Percentiles rank a stretch among this genome's conserved stretches.
Conservation (phyloP, 257 asterid species). For the Nemophila menziesii region DNA sequence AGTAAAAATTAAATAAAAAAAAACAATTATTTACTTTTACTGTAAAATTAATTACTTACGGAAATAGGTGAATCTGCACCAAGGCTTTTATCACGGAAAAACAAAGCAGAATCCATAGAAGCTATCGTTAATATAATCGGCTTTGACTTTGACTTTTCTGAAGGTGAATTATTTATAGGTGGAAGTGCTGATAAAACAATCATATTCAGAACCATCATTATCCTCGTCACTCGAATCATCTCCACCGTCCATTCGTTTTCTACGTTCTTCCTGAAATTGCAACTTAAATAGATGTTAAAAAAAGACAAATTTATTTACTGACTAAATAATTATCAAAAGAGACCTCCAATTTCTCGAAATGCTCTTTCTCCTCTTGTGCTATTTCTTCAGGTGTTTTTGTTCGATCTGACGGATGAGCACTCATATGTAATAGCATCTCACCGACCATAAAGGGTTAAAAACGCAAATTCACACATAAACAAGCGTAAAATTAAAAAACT, state of each 20-base stretch:
- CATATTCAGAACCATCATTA: conserved; percentile 37
- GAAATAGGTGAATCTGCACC: conserved; percentile 99
- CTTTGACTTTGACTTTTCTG: conserved; percentile 40
- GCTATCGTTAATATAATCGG: conserved; percentile 59
- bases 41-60: no score
- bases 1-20: conserved; percentile 4
- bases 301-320: not conserved
- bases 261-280: conserved; percentile 65
- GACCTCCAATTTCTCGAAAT: conserved; percentile 81
- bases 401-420: conserved; percentile 90
- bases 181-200: conserved; percentile 96
- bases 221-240: conserved; percentile 65
- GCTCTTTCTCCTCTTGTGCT: conserved; percentile 96
- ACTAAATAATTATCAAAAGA: not conserved
- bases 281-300: no score
- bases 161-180: conserved; percentile 43
- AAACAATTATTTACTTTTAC: no score
- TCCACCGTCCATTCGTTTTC: conserved; percentile 63
- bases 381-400: conserved; percentile 85
- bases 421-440: conserved; percentile 67
- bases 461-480: no score
- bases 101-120: conserved; percentile 92
- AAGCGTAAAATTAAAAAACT: no score
- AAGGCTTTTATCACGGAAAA: conserved; percentile 82
- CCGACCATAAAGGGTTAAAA: conserved; percentile 26